These are phyloP conservation scores for Hypoxylon lienhwacheense DNA, from an alignment of 495 filamentous ascomycete species.

Conservation along the genomic window DNA sequence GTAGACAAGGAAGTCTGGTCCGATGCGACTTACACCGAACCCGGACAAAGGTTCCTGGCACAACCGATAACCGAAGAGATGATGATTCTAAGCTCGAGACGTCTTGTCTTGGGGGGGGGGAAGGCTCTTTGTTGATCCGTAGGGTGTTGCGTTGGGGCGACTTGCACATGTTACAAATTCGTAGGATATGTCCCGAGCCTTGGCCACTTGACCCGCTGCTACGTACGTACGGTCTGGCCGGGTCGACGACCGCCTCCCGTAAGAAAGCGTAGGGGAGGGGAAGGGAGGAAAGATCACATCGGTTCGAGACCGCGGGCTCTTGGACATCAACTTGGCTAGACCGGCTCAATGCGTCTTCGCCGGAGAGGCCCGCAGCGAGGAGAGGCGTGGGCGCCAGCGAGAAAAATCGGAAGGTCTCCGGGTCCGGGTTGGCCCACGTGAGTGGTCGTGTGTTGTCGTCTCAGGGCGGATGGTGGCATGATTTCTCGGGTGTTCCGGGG, in stretches of 20 bases:
- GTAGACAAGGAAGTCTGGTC: slow-evolving; percentile 2
- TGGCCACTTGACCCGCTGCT: slow-evolving; percentile 14
- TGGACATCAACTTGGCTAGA: neutral
- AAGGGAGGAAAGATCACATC: no score
- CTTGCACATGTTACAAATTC: slow-evolving; percentile 2
- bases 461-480: slow-evolving; percentile 20
- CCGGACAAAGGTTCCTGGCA: slow-evolving; percentile 9
- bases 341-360: neutral
- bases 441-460: slow-evolving; percentile 23
- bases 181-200: neutral
- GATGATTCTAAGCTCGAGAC: neutral
- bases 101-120: no score
- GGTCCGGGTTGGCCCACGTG: slow-evolving; percentile 16
- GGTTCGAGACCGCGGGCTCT: neutral
- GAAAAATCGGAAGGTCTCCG: slow-evolving; percentile 16
- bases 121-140: slow-evolving; percentile 11
- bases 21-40: neutral
- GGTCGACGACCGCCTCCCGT: slow-evolving; percentile 3
- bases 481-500: slow-evolving; percentile 17
- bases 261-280: neutral
- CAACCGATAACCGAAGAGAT: slow-evolving; percentile 28
- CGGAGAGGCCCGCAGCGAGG: slow-evolving; percentile 15
- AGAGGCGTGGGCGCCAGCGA: neutral
- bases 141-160: slow-evolving; percentile 1
- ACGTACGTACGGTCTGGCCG: slow-evolving; percentile 10